Percentiles rank a stretch among this genome's conserved stretches.
Evolutionary conservation across 192 early-diverging fungal species (phyloP).

Genomic region (Mortierella alpina): DNA sequence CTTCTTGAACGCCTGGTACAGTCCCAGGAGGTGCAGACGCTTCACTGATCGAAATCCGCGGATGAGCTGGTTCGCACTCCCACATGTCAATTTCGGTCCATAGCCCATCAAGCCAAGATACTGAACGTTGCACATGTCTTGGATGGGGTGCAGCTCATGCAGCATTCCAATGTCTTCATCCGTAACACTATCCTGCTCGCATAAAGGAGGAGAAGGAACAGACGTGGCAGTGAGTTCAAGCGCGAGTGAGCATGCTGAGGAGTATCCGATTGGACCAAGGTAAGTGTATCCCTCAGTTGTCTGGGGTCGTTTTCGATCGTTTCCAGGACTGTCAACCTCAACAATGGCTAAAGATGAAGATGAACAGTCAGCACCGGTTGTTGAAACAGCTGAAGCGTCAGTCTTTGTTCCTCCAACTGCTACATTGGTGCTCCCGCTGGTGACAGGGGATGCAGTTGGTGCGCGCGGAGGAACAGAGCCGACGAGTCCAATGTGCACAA

Average conservation of each 20-base stretch:
- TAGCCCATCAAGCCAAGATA: constrained; percentile 46
- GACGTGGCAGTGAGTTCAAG: too few species aligned
- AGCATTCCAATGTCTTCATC: constrained; percentile 14
- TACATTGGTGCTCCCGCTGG: too few species aligned
- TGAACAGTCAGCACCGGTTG: too few species aligned
- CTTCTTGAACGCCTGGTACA: constrained; percentile 43
- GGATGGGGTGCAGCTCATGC: constrained; percentile 30
- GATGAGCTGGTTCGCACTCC: constrained; percentile 10
- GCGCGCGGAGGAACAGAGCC: neutral
- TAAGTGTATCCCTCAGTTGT: too few species aligned
- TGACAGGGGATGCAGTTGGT: neutral
- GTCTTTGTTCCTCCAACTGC: too few species aligned
- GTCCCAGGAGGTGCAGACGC: constrained; percentile 24
- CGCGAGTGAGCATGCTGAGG: too few species aligned
- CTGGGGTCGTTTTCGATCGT: too few species aligned
- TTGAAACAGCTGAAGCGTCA: too few species aligned
- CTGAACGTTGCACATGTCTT: constrained; percentile 24
- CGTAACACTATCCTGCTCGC: neutral
- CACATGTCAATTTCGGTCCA: constrained; percentile 22
- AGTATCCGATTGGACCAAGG: too few species aligned
- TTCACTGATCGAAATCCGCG: constrained; percentile 37
- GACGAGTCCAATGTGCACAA: constrained; percentile 48
- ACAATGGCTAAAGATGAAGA: too few species aligned
- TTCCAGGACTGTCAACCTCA: too few species aligned
- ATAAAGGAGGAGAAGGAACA: too few species aligned